phyloP scores from a whole-genome alignment of 176 grass and related monocot species.

The Coix lacrymajobi region DNA sequence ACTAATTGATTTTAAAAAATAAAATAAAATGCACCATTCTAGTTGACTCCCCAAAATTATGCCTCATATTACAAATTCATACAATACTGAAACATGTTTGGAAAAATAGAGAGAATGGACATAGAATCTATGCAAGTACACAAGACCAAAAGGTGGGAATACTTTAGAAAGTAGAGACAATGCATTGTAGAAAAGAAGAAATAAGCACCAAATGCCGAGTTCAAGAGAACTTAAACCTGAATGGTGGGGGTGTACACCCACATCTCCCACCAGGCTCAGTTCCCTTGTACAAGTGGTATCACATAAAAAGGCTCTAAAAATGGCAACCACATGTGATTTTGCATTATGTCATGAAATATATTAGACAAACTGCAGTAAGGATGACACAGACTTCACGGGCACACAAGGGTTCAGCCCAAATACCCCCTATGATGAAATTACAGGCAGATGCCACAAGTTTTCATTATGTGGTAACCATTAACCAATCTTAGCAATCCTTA shows the following conservation, averaged over 20 bases:
- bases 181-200: background rate
- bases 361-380: background rate
- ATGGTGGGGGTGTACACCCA: background rate
- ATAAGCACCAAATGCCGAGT: background rate
- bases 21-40: slow-evolving; percentile 3
- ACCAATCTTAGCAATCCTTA: background rate
- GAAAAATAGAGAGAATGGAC: background rate
- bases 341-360: background rate
- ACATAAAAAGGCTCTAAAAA: background rate
- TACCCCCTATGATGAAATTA: background rate
- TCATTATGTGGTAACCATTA: background rate
- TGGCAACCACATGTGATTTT: background rate
- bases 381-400: background rate
- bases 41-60: background rate
- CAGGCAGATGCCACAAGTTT: background rate
- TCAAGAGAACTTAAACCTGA: background rate
- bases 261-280: background rate
- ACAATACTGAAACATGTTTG: background rate
- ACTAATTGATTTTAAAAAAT: background rate
- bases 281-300: background rate
- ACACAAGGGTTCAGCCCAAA: background rate
- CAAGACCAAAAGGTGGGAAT: background rate
- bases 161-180: background rate
- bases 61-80: background rate
- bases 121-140: slow-evolving; percentile 9